Conservation (phyloP, 202 grass and related monocot species). For the Saccharum hybrid region DNA sequence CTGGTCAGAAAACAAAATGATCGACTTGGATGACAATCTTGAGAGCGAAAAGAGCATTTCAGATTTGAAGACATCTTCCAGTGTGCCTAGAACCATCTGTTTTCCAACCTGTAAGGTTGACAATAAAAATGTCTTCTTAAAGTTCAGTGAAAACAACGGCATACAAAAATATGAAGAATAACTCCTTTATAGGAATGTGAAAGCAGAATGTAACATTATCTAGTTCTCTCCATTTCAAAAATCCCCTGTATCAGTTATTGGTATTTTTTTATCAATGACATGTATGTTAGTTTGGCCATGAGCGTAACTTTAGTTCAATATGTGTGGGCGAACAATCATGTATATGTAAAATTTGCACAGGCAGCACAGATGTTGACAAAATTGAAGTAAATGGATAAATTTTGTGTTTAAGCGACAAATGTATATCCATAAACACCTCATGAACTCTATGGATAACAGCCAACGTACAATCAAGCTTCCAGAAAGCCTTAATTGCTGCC, state of each 20-base stretch:
- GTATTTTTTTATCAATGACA: not conserved
- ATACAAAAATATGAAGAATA: slow-evolving; percentile 26
- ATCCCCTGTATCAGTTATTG: not conserved
- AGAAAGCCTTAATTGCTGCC: slow-evolving; percentile 66
- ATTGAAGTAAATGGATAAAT: slow-evolving; percentile 25
- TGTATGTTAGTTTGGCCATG: slow-evolving; percentile 12
- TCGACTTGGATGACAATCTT: slow-evolving; percentile 70
- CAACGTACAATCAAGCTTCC: slow-evolving; percentile 72
- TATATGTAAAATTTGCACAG: not conserved
- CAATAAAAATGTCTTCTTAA: not conserved
- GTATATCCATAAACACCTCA: slow-evolving; percentile 54
- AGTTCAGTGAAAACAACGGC: not conserved
- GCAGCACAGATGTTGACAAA: not conserved
- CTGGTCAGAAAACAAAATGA: slow-evolving; percentile 64
- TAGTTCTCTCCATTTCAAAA: not conserved
- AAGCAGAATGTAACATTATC: not conserved
- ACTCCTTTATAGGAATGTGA: not conserved
- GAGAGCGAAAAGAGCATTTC: slow-evolving; percentile 73
- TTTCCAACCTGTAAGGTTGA: slow-evolving; percentile 68
- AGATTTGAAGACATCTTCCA: slow-evolving; percentile 71
- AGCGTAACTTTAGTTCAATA: not conserved
- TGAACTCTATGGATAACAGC: slow-evolving; percentile 69
- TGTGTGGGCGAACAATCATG: not conserved
- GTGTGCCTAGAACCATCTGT: slow-evolving; percentile 49
- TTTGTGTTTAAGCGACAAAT: slow-evolving; percentile 16